phyloP scores from a whole-genome alignment of 1,139 yeast genomes.

The Suhomyces bokatorum region DNA sequence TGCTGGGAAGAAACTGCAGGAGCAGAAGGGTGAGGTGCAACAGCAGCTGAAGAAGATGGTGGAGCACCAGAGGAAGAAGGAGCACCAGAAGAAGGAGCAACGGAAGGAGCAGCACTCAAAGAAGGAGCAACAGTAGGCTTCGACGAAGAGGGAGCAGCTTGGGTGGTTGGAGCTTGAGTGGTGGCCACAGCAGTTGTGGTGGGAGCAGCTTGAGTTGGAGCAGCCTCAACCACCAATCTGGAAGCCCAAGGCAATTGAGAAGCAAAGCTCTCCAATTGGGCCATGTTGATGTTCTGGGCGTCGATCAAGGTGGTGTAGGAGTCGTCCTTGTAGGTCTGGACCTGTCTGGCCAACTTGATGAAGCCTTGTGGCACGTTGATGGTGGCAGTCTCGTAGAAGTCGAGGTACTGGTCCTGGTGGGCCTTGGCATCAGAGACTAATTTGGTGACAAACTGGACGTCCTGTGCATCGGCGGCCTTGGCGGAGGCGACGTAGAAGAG shows the following conservation, averaged over 20 bases:
- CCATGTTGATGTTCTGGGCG: constrained; percentile 18
- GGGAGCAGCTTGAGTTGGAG: constrained; percentile 1
- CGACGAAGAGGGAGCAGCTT: constrained; percentile 7
- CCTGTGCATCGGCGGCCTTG: constrained; percentile 20
- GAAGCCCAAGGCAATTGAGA: constrained; percentile 46
- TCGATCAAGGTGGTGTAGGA: constrained; percentile 41
- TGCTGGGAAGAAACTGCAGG: neutral
- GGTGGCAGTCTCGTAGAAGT: constrained; percentile 26
- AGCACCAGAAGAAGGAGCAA: neutral
- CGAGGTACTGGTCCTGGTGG: constrained; percentile 24
- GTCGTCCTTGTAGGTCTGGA: constrained; percentile 39
- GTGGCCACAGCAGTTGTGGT: constrained; percentile 4
- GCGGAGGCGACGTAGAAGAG: constrained; percentile 9
- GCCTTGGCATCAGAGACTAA: constrained; percentile 29
- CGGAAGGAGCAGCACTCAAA: constrained; percentile 1
- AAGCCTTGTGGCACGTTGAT: constrained; percentile 26
- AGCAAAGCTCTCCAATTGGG: constrained; percentile 33
- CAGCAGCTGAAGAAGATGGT: constrained; percentile 9
- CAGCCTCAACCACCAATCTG: constrained; percentile 22
- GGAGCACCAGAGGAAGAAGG: neutral
- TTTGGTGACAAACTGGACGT: constrained; percentile 32
- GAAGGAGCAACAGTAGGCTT: constrained; percentile 6
- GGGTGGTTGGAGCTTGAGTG: constrained; percentile 3
- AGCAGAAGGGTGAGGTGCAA: constrained; percentile 8
- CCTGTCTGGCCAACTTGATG: constrained; percentile 27